Percentiles rank a stretch among this genome's conserved stretches.
phyloP scores from a whole-genome alignment of 306 rosid genomes.

The Acacia crassicarpa region DNA sequence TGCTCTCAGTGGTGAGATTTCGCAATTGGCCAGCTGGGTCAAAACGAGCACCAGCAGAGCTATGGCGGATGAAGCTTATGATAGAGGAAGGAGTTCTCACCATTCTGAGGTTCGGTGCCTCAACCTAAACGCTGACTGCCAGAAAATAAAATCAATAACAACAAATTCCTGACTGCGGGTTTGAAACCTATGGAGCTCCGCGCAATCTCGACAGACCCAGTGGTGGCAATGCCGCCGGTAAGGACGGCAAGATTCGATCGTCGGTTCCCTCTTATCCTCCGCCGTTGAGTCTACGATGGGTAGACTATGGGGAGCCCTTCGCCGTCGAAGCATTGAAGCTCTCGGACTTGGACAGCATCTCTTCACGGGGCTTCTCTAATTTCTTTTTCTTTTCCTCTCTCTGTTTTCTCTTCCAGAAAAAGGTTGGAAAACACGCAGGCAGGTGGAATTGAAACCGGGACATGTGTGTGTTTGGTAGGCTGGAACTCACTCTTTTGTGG shows the following conservation, averaged over 20 bases:
- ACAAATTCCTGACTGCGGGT: background rate
- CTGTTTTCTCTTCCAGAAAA: background rate
- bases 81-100: slow-evolving; percentile 38
- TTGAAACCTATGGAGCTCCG: background rate
- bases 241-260: background rate
- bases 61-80: slow-evolving; percentile 40
- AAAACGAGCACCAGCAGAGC: slow-evolving; percentile 1
- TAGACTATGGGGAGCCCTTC: background rate
- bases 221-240: background rate
- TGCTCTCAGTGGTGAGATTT: slow-evolving; percentile 37
- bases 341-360: background rate
- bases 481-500: no score
- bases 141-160: background rate
- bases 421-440: no score
- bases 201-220: background rate
- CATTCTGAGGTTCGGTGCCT: slow-evolving; percentile 18
- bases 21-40: slow-evolving; percentile 42
- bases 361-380: background rate
- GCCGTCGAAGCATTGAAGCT: background rate
- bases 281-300: background rate
- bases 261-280: background rate
- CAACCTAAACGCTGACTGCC: background rate
- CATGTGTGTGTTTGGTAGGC: no score
- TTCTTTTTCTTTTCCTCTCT: background rate
- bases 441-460: no score